Base-by-base conservation (phyloP, 306 rosid species). In the Fagus crenata region DNA sequence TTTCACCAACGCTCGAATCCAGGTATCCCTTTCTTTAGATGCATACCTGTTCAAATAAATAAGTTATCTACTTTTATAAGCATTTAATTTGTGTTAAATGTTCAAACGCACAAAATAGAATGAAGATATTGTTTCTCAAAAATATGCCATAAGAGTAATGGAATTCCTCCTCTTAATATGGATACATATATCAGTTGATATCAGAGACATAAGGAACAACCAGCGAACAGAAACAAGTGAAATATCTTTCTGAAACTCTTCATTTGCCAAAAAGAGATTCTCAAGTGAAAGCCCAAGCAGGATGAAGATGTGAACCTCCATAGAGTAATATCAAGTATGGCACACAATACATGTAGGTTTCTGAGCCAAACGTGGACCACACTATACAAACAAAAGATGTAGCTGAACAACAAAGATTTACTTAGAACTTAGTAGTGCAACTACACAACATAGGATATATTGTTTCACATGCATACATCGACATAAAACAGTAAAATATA, bases 1-100 rank as follows among this genome's bases (percentile, higher is more conserved):
- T 87, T 95, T 95, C 84, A 90, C 87, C 81, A 95, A 83, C 73
- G 99, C 93, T 83, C 93, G 90, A 78, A 95, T 88, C 97, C 99
- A 95, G 61, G 93, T 88, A 80, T 95, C 99, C 42, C 86, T 95
- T 82, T 89, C 97, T 88, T 92, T 95, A 53, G 96, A 90, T 77
- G 99, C 97, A 80, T 89, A 95, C 96, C 99, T 95, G 84, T 73
- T 53, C 83, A 89, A 72, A 82, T 69, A 35, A 39, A 42, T 12
- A 80, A 63, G 74, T 72, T 69, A 80, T 73, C 18, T n/a, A 54
- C 49, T 78, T n/a, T 6, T 35, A 36, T 35, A 14, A 64, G 46
- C 46, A 36, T 64, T 13, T 5, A 64, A 64, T 35, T 5, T 67
- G 4, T 67, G 49, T 7, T 39, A 39, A 37, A 67, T 39, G 49